Evolutionary conservation across 306 rosid species (phyloP).

Genomic region (Dryas alaskensis): DNA sequence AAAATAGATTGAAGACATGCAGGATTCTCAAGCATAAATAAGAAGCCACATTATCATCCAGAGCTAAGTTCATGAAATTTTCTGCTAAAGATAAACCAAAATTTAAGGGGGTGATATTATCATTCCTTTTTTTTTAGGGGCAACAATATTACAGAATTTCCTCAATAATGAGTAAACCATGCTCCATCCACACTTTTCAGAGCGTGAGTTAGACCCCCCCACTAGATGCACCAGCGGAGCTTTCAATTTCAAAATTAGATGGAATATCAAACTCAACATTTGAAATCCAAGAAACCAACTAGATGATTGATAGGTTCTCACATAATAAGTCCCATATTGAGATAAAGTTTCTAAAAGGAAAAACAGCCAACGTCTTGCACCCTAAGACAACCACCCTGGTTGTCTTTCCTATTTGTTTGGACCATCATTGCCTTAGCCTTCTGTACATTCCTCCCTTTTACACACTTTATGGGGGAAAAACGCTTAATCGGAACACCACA

Average conservation of each 20-base stretch:
- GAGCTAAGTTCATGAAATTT: too few relatives aligned
- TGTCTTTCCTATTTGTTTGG: slow-evolving; percentile 23
- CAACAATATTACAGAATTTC: neutral
- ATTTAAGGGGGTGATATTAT: neutral
- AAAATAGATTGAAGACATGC: neutral
- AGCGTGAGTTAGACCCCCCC: neutral
- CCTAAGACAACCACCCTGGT: neutral
- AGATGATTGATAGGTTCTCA: neutral
- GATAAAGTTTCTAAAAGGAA: neutral
- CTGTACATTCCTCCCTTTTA: slow-evolving; percentile 40
- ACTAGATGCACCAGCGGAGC: neutral
- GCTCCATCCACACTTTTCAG: neutral
- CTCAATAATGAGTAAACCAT: neutral
- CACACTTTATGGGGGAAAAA: slow-evolving; percentile 11
- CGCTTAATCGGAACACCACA: slow-evolving; percentile 7
- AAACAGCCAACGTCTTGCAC: neutral
- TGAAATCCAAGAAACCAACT: slow-evolving; percentile 1
- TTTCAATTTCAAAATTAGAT: neutral
- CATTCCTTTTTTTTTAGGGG: too few relatives aligned
- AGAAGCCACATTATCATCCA: too few relatives aligned
- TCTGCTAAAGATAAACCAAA: neutral
- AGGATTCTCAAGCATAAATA: too few relatives aligned
- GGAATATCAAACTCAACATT: neutral
- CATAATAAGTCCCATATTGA: neutral
- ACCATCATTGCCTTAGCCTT: slow-evolving; percentile 21